phyloP scores from a whole-genome alignment of 441 rosid species.

The Macaranga tanarius region DNA sequence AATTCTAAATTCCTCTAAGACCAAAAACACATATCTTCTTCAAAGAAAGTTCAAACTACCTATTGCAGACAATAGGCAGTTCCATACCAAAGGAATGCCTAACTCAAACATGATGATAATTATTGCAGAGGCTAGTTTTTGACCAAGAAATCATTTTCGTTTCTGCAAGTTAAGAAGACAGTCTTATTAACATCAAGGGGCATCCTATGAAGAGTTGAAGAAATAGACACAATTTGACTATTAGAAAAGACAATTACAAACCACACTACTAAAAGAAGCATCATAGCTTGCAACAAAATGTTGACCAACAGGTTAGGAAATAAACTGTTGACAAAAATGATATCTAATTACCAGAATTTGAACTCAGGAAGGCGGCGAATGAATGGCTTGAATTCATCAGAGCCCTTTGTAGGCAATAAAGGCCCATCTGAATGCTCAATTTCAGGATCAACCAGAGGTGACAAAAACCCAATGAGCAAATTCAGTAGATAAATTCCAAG shows the following conservation, averaged over 20 bases:
- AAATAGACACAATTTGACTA: neutral
- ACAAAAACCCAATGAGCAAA: slow-evolving; percentile 85
- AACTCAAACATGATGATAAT: neutral
- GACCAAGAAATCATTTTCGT: too few relatives aligned
- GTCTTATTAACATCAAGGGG: neutral
- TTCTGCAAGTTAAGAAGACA: neutral
- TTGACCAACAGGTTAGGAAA: neutral
- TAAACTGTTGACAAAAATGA: neutral
- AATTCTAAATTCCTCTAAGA: neutral
- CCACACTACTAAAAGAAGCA: neutral
- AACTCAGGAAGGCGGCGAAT: slow-evolving; percentile 93
- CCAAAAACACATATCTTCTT: neutral
- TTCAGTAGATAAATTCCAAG: slow-evolving; percentile 90
- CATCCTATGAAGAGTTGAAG: neutral
- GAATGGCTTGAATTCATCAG: slow-evolving; percentile 95
- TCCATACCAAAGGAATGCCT: neutral
- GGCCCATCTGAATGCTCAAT: slow-evolving; percentile 71
- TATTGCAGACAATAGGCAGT: neutral
- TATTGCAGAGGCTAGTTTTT: too few relatives aligned
- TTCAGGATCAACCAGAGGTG: slow-evolving; percentile 93
- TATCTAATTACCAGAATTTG: slow-evolving; percentile 71
- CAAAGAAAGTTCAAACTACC: neutral
- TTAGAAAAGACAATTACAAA: neutral
- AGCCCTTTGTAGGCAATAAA: slow-evolving; percentile 79
- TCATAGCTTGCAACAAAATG: neutral